A percentile compares a stretch with the other conserved stretches of the same genome.
These are phyloP conservation scores for Amanita pseudoporphyria DNA, from an alignment of 768 basidiomycete genomes.

Conservation along the genomic window DNA sequence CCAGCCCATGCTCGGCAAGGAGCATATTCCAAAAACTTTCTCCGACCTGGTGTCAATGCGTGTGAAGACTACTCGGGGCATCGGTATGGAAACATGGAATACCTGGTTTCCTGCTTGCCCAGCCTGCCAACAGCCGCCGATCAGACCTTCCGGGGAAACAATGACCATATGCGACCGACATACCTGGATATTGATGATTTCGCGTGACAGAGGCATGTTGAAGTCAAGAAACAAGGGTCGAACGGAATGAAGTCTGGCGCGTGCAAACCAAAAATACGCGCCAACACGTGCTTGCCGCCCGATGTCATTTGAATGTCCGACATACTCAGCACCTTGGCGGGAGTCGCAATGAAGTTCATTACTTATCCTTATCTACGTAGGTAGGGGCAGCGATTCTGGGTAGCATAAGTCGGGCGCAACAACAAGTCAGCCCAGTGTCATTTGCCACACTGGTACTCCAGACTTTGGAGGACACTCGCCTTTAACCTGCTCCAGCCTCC, in stretches of 20 bases:
- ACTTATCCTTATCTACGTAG: no score
- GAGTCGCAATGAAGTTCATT: no score
- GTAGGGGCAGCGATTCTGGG: no score
- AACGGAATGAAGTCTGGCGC: neutral
- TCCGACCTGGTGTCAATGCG: conserved; percentile 39
- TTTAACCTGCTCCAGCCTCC: no score
- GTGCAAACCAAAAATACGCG: neutral
- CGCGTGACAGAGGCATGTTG: conserved; percentile 50
- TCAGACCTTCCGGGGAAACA: conserved; percentile 1
- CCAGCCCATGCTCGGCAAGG: conserved; percentile 78
- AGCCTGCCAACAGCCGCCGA: conserved; percentile 30
- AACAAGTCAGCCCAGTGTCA: no score
- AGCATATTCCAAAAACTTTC: conserved; percentile 88
- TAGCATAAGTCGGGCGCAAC: no score
- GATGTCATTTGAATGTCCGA: neutral
- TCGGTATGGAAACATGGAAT: conserved; percentile 11
- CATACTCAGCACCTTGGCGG: no score
- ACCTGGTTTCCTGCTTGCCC: conserved; percentile 61
- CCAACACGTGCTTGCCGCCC: neutral
- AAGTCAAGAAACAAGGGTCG: conserved; percentile 4
- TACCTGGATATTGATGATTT: conserved; percentile 80
- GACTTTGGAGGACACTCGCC: no score
- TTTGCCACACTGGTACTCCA: no score
- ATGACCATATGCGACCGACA: conserved; percentile 7
- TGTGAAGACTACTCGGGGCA: conserved; percentile 11